Percentiles rank a stretch among this genome's conserved stretches.
phyloP scores from a whole-genome alignment of 371 early-diverging fungal genomes.

The Rhizopus stolonifer region DNA sequence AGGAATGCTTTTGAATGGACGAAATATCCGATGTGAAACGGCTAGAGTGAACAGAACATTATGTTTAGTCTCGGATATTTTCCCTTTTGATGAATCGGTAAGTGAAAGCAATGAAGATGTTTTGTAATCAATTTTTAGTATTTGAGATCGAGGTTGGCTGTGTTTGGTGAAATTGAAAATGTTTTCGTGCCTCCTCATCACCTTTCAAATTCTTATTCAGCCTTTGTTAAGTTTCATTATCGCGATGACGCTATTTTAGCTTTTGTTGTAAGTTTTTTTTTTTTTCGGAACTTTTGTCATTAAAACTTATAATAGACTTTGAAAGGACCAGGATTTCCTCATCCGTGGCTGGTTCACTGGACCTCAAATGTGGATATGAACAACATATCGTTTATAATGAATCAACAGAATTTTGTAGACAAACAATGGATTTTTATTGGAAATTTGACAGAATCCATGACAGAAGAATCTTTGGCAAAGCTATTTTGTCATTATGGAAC shows the following conservation, averaged over 20 bases:
- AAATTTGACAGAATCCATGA: slow-evolving; percentile 57
- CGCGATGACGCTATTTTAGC: slow-evolving; percentile 83
- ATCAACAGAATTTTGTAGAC: slow-evolving; percentile 39
- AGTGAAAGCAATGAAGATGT: neutral
- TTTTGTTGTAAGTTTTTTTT: slow-evolving; percentile 23
- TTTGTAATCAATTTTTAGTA: slow-evolving; percentile 8
- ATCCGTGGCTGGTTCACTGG: slow-evolving; percentile 72
- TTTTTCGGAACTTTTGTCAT: neutral
- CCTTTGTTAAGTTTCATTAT: slow-evolving; percentile 73
- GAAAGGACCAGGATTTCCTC: slow-evolving; percentile 3
- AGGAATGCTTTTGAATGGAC: slow-evolving; percentile 66
- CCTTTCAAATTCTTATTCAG: slow-evolving; percentile 48
- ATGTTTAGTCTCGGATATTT: slow-evolving; percentile 54
- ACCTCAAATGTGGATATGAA: slow-evolving; percentile 50
- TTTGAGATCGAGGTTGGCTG: slow-evolving; percentile 8
- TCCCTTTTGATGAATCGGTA: slow-evolving; percentile 47
- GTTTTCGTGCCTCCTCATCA: slow-evolving; percentile 49
- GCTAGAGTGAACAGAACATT: slow-evolving; percentile 85
- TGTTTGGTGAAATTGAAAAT: slow-evolving; percentile 74
- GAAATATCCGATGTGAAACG: slow-evolving; percentile 81
- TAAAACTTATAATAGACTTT: slow-evolving; percentile 8
- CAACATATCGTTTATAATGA: slow-evolving; percentile 5
- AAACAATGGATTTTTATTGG: slow-evolving; percentile 67
- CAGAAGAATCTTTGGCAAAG: slow-evolving; percentile 44
- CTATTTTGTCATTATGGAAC: slow-evolving; percentile 62